Percentiles rank a stretch among this genome's conserved stretches.
Conservation (phyloP, 495 filamentous ascomycete species). For the Penicillium tannophilum region DNA sequence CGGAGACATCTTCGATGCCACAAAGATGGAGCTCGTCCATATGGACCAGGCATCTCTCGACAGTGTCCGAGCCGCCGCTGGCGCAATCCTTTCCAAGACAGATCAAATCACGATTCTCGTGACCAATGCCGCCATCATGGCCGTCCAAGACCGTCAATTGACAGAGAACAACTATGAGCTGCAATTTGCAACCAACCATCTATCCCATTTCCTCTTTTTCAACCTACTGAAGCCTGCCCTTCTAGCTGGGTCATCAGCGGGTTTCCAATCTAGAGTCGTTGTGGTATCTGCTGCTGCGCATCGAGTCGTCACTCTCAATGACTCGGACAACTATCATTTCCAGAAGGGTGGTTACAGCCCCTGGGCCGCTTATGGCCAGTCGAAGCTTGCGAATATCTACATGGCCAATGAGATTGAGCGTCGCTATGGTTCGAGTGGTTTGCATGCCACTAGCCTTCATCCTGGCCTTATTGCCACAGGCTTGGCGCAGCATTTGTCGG, state of each 20-base stretch:
- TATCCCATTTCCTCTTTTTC: constrained; percentile 55
- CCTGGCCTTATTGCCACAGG: constrained; percentile 41
- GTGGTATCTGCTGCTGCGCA: constrained; percentile 43
- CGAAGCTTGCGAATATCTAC: constrained; percentile 43
- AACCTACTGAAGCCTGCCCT: constrained; percentile 47
- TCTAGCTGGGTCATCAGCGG: constrained; percentile 38
- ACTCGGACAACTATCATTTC: constrained; percentile 32
- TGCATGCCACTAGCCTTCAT: constrained; percentile 43
- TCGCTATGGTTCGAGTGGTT: constrained; percentile 37
- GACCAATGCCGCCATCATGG: constrained; percentile 54
- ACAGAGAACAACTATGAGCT: constrained; percentile 50
- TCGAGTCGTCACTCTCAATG: constrained; percentile 21
- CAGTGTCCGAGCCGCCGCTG: constrained; percentile 43
- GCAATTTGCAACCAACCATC: constrained; percentile 55
- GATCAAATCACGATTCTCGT: constrained; percentile 50
- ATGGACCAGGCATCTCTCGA: constrained; percentile 48
- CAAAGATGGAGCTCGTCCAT: constrained; percentile 25
- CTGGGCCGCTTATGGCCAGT: constrained; percentile 38
- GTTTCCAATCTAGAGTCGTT: constrained; percentile 48
- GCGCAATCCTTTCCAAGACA: constrained; percentile 38
- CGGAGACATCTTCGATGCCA: constrained; percentile 31
- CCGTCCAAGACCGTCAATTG: constrained; percentile 33
- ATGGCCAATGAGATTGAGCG: constrained; percentile 52
- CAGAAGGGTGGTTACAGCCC: constrained; percentile 37
- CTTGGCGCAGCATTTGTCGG: constrained; percentile 20